Evolutionary conservation across 2,329 filamentous ascomycete species (phyloP).

Genomic region (Cadophora sp.): DNA sequence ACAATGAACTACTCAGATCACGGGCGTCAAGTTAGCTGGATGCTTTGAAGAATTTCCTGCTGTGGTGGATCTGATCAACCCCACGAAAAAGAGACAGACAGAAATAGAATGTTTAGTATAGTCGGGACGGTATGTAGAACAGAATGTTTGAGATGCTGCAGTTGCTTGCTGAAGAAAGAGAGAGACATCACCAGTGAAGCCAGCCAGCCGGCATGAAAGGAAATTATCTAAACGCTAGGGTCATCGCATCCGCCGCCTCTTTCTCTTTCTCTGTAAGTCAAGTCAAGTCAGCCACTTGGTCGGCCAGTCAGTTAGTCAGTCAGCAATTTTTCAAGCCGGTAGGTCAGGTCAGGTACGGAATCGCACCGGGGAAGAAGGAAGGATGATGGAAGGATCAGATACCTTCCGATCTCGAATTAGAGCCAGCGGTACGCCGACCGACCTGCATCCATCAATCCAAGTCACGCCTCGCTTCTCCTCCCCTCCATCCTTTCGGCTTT

Average conservation of each 20-base stretch:
- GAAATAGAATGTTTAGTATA: background rate
- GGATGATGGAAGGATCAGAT: background rate
- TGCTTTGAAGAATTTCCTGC: too few relatives aligned
- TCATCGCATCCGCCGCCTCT: background rate
- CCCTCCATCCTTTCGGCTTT: background rate
- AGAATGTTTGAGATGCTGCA: background rate
- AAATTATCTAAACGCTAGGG: constrained; percentile 1
- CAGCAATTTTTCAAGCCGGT: background rate
- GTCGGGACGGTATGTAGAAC: background rate
- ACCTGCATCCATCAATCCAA: background rate
- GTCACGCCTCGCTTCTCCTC: background rate
- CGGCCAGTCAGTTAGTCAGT: background rate
- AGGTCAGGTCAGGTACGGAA: too few relatives aligned
- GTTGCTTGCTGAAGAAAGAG: background rate
- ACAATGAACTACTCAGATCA: background rate
- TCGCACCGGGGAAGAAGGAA: background rate
- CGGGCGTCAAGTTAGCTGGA: constrained; percentile 1
- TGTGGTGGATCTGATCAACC: too few relatives aligned
- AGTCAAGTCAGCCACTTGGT: too few relatives aligned
- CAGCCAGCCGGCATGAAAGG: background rate
- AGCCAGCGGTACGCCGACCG: constrained; percentile 1
- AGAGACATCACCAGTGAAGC: background rate
- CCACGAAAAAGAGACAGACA: background rate
- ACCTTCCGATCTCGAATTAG: constrained; percentile 3
- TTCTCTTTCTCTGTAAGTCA: background rate